Evolutionary conservation across 345 rosid species (phyloP).

Genomic region (Lagerstroemia speciosa): DNA sequence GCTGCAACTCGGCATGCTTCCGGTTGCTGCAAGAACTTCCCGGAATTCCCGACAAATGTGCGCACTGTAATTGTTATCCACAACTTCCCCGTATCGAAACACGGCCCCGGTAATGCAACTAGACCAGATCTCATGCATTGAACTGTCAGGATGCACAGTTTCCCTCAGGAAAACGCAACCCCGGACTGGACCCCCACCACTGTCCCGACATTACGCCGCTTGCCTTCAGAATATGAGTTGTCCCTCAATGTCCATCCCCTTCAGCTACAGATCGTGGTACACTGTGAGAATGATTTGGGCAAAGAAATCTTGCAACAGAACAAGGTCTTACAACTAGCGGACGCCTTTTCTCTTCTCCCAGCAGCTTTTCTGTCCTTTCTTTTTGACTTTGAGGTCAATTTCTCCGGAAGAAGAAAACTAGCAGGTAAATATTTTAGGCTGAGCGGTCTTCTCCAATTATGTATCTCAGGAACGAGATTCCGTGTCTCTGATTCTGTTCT

Average conservation of each 20-base stretch:
- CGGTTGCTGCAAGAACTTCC: no score
- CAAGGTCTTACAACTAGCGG: background rate
- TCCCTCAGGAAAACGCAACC: background rate
- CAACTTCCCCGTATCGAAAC: no score
- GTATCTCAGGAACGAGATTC: background rate
- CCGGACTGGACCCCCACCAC: background rate
- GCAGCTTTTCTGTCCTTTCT: background rate
- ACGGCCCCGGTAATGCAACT: no score
- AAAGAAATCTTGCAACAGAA: background rate
- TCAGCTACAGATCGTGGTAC: background rate
- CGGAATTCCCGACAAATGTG: no score
- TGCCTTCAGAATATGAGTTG: background rate
- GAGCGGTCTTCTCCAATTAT: background rate
- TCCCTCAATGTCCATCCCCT: background rate
- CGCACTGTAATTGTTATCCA: no score
- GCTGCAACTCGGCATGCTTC: no score
- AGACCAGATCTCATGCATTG: background rate
- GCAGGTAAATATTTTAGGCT: background rate
- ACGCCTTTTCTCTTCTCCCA: background rate
- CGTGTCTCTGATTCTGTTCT: background rate
- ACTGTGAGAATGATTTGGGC: background rate
- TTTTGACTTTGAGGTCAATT: background rate
- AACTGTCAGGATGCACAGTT: background rate
- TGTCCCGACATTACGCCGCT: background rate
- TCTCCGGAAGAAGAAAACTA: background rate